Evolutionary conservation across 768 basidiomycete species (phyloP).

Genomic region (Agaricus sinodeliciosus): DNA sequence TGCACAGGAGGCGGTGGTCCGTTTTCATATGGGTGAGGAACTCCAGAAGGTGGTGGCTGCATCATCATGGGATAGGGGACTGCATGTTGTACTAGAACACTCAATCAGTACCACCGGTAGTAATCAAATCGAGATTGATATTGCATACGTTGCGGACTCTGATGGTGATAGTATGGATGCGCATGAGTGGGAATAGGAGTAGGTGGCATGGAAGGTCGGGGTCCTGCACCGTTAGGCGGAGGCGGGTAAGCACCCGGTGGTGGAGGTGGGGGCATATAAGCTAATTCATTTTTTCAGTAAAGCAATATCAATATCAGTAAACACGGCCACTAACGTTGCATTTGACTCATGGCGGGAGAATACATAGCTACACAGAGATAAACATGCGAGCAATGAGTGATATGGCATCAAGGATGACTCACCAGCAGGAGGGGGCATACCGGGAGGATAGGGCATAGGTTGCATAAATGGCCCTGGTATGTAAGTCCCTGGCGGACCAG

Average conservation of each 20-base stretch:
- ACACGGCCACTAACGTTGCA: conserved; percentile 62
- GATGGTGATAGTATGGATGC: conserved; percentile 76
- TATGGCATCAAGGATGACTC: conserved; percentile 18
- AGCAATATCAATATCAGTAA: not conserved
- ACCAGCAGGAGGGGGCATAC: conserved; percentile 78
- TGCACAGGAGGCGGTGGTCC: conserved; percentile 62
- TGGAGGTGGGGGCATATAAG: conserved; percentile 72
- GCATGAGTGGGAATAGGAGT: conserved; percentile 85
- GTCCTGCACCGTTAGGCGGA: conserved; percentile 72
- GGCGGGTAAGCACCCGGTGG: conserved; percentile 74
- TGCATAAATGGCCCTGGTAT: conserved; percentile 81
- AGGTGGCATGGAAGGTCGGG: conserved; percentile 86
- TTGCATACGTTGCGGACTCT: conserved; percentile 74
- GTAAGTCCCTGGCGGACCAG: conserved; percentile 70
- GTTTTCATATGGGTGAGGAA: conserved; percentile 70
- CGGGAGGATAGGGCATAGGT: conserved; percentile 76
- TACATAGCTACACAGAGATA: conserved; percentile 58
- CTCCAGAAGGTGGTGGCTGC: conserved; percentile 54
- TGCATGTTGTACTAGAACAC: conserved; percentile 68
- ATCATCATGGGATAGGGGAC: conserved; percentile 92
- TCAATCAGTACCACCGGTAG: not conserved
- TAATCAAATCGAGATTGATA: conserved; percentile 20
- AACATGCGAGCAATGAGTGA: conserved; percentile 1
- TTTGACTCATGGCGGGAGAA: conserved; percentile 76
- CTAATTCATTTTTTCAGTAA: conserved; percentile 18